Evolutionary conservation across 495 filamentous ascomycete species (phyloP).

Genomic region (Chaetomium cochliodes): DNA sequence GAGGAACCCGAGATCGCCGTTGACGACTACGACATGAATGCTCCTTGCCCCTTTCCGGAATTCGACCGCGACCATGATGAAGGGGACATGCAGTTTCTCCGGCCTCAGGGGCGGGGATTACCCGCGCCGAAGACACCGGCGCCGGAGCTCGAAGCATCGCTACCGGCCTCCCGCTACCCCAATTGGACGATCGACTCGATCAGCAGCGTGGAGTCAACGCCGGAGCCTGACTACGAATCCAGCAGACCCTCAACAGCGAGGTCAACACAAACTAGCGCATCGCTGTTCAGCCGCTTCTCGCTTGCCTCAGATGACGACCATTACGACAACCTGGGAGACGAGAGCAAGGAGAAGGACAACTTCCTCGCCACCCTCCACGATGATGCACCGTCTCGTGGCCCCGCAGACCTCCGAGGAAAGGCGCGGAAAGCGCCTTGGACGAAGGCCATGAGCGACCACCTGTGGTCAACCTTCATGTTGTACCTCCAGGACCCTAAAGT

Average conservation of each 20-base stretch:
- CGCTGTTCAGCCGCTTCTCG: conserved; percentile 50
- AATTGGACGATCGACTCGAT: conserved; percentile 50
- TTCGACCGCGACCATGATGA: conserved; percentile 31
- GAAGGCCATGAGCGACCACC: conserved; percentile 83
- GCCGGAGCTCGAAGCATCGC: conserved; percentile 36
- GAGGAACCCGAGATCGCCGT: conserved; percentile 40
- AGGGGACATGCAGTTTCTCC: conserved; percentile 35
- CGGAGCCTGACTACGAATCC: conserved; percentile 49
- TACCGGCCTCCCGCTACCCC: conserved; percentile 42
- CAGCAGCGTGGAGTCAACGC: conserved; percentile 49
- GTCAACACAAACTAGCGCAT: conserved; percentile 51
- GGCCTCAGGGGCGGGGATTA: conserved; percentile 34
- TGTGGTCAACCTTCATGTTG: conserved; percentile 86
- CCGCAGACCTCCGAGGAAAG: conserved; percentile 27
- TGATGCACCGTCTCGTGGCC: conserved; percentile 16
- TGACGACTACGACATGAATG: conserved; percentile 40
- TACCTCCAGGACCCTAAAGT: conserved; percentile 91
- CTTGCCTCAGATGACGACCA: conserved; percentile 48
- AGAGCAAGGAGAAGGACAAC: conserved; percentile 39
- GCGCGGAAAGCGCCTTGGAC: conserved; percentile 65
- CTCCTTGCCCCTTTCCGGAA: conserved; percentile 28
- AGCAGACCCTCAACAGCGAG: conserved; percentile 52
- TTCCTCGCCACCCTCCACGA: conserved; percentile 22
- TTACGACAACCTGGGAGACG: conserved; percentile 40
- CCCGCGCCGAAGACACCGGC: conserved; percentile 51